Conservation (phyloP, 1,139 yeast genomes). For the Blastobotrys proliferans region DNA sequence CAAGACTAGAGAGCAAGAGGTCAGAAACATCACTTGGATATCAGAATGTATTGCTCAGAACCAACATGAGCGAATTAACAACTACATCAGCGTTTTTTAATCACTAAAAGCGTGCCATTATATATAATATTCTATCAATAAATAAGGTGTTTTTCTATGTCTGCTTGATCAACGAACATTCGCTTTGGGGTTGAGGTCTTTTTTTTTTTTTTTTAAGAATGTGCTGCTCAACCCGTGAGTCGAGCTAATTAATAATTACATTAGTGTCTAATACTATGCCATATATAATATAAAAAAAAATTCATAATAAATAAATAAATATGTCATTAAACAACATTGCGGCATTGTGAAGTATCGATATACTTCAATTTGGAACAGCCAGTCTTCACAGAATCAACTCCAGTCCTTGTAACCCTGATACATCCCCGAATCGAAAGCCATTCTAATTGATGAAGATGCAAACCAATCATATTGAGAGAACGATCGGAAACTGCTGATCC, state of each 20-base stretch:
- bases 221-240: conserved; percentile 52
- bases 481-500: conserved; percentile 78
- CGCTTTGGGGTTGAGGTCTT: no score
- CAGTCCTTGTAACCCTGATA: conserved; percentile 68
- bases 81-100: conserved; percentile 35
- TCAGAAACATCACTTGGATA: conserved; percentile 95
- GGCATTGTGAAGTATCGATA: conserved; percentile 66
- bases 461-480: conserved; percentile 58
- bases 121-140: no score
- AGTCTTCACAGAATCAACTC: conserved; percentile 62
- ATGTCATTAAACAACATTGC: conserved; percentile 38
- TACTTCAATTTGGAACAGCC: conserved; percentile 48
- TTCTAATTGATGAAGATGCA: conserved; percentile 48
- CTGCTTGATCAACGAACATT: no score
- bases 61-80: conserved; percentile 41
- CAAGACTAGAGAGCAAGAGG: conserved; percentile 92
- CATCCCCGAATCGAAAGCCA: conserved; percentile 60
- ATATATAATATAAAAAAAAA: neutral
- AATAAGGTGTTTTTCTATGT: no score
- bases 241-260: conserved; percentile 40
- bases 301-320: neutral
- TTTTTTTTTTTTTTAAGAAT: no score
- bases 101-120: no score
- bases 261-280: conserved; percentile 32
- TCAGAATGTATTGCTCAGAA: conserved; percentile 76